Conservation (phyloP, 2,329 filamentous ascomycete species). For the Claviceps pusilla region DNA sequence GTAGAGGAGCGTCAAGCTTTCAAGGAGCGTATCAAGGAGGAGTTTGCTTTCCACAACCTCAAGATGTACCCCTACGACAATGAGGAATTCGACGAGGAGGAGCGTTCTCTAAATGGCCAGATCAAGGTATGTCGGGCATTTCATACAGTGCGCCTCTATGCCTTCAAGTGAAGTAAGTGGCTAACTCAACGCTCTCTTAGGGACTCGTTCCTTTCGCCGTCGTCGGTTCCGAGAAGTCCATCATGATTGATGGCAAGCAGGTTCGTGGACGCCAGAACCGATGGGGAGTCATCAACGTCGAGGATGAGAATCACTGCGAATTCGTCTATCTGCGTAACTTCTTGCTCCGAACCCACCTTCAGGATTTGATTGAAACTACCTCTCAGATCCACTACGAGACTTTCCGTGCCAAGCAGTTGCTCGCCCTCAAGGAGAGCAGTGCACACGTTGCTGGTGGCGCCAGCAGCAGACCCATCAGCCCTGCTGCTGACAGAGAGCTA, state of each 20-base stretch:
- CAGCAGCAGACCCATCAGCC: constrained; percentile 80
- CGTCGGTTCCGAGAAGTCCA: constrained; percentile 93
- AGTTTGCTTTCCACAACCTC: constrained; percentile 98
- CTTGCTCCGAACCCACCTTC: constrained; percentile 91
- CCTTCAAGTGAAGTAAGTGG: not conserved
- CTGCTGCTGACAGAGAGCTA: constrained; percentile 82
- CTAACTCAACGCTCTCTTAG: constrained; percentile 27
- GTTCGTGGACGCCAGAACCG: constrained; percentile 96
- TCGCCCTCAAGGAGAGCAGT: constrained; percentile 96
- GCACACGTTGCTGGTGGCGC: constrained; percentile 56
- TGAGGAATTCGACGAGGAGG: constrained; percentile 95
- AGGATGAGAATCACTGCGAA: constrained; percentile 99
- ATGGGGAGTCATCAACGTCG: constrained; percentile 98
- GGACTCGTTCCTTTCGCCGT: constrained; percentile 93
- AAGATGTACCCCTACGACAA: constrained; percentile 99
- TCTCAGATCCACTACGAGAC: constrained; percentile 99
- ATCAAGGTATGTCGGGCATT: constrained; percentile 60
- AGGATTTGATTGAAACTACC: constrained; percentile 97
- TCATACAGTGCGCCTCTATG: not conserved
- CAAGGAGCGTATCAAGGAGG: constrained; percentile 99
- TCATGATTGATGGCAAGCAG: constrained; percentile 93
- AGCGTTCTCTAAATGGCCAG: constrained; percentile 79
- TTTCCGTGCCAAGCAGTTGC: constrained; percentile 96
- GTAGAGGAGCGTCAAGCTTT: constrained; percentile 90
- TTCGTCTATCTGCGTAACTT: constrained; percentile 98